phyloP scores from a whole-genome alignment of 495 filamentous ascomycete genomes.

The Acidiella bohemica region DNA sequence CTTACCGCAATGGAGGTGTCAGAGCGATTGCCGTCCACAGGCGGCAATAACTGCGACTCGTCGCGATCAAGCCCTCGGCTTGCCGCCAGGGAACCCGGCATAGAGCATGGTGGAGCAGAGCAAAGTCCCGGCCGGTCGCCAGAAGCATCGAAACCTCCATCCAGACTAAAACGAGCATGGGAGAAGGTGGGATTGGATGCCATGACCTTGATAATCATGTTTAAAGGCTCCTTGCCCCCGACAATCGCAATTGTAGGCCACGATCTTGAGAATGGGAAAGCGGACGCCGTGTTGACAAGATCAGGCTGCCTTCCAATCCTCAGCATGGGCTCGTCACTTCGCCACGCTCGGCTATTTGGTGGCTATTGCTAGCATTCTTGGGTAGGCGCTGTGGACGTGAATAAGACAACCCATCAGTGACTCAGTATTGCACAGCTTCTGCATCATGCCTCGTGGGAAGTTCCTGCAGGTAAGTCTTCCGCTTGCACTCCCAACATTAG shows the following conservation, averaged over 20 bases:
- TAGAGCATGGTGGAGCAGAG: neutral
- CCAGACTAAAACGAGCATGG: conserved; percentile 13
- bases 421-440: conserved; percentile 42
- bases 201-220: conserved; percentile 13
- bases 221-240: conserved; percentile 46
- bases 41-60: too few relatives aligned
- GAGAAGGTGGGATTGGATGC: conserved; percentile 13
- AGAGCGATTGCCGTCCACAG: too few relatives aligned
- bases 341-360: conserved; percentile 61
- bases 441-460: conserved; percentile 55
- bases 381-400: conserved; percentile 57
- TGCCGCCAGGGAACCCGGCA: neutral
- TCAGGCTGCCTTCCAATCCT: conserved; percentile 23
- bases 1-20: too few relatives aligned
- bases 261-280: too few relatives aligned
- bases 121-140: neutral
- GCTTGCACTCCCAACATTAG: too few relatives aligned
- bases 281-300: too few relatives aligned
- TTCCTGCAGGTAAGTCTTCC: conserved; percentile 42
- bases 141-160: conserved; percentile 4
- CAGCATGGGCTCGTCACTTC: conserved; percentile 31
- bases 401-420: conserved; percentile 60
- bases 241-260: conserved; percentile 47
- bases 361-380: conserved; percentile 52
- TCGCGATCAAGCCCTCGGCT: neutral